phyloP scores from a whole-genome alignment of 805 yeast genomes.

The Lipomyces sp. region DNA sequence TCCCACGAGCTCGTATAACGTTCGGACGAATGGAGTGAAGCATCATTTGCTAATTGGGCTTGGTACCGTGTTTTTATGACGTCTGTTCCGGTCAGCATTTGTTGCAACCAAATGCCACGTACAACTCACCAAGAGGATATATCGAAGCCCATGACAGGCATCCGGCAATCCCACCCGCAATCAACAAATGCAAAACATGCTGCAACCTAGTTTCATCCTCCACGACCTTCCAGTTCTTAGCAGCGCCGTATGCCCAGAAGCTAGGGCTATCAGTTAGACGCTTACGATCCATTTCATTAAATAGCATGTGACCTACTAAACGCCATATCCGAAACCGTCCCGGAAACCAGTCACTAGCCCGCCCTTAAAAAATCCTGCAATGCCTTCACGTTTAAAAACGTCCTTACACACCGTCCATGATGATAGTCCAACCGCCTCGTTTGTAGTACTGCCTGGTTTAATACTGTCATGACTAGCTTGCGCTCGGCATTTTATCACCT shows the following conservation, averaged over 20 bases:
- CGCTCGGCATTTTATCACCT: slow-evolving; percentile 37
- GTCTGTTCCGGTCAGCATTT: slow-evolving; percentile 18
- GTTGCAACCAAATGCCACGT: no score
- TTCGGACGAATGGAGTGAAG: neutral
- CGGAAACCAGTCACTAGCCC: slow-evolving; percentile 36
- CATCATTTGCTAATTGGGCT: slow-evolving; percentile 18
- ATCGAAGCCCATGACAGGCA: slow-evolving; percentile 40
- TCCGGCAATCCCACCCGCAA: slow-evolving; percentile 42
- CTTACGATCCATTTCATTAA: neutral
- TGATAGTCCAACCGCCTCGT: slow-evolving; percentile 11
- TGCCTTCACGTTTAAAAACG: slow-evolving; percentile 30
- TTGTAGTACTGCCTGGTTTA: slow-evolving; percentile 1
- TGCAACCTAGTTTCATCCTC: slow-evolving; percentile 13
- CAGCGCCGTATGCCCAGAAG: slow-evolving; percentile 32
- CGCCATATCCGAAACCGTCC: slow-evolving; percentile 41
- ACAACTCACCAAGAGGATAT: slow-evolving; percentile 34
- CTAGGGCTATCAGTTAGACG: slow-evolving; percentile 2
- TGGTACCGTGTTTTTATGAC: slow-evolving; percentile 40
- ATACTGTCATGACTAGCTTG: slow-evolving; percentile 29
- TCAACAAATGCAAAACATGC: slow-evolving; percentile 21
- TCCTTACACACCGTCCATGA: slow-evolving; percentile 32
- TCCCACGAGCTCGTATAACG: slow-evolving; percentile 34
- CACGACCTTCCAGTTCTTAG: slow-evolving; percentile 14
- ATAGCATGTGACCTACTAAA: slow-evolving; percentile 33
- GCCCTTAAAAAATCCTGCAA: slow-evolving; percentile 38